Conservation (phyloP, 2,329 filamentous ascomycete species). For the Pseudogymnoascus sp. region DNA sequence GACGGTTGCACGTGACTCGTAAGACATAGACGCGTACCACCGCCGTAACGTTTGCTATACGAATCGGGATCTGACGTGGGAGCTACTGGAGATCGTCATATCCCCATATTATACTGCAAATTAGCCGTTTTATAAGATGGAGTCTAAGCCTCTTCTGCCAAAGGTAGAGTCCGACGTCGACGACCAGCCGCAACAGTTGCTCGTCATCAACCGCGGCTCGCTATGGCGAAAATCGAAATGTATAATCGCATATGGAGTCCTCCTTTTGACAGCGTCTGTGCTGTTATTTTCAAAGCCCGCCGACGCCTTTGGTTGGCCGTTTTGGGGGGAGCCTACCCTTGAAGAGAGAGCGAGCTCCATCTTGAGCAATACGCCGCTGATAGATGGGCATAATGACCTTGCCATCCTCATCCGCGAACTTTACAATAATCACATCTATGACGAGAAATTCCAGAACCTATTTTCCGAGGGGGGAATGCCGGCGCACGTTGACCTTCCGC, state of each 20-base stretch:
- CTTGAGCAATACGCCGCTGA: constrained; percentile 38
- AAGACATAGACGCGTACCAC: background rate
- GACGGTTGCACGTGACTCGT: background rate
- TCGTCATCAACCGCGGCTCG: constrained; percentile 4
- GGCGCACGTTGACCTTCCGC: constrained; percentile 70
- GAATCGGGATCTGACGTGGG: background rate
- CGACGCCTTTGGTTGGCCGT: background rate
- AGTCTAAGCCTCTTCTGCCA: background rate
- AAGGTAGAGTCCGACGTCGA: background rate
- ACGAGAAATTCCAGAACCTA: constrained; percentile 59
- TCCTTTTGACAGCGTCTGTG: constrained; percentile 14
- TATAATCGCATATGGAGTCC: constrained; percentile 14
- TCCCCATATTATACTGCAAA: background rate
- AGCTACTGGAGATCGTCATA: background rate
- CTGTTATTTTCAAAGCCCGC: constrained; percentile 13
- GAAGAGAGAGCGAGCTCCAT: constrained; percentile 35
- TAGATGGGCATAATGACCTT: constrained; percentile 89
- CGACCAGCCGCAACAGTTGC: background rate
- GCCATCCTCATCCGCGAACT: constrained; percentile 59
- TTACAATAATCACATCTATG: constrained; percentile 73
- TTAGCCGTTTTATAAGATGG: background rate
- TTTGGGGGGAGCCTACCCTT: constrained; percentile 18
- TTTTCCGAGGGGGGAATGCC: constrained; percentile 64
- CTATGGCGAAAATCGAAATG: constrained; percentile 1
- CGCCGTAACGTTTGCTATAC: background rate